Evolutionary conservation across 2,329 filamentous ascomycete genomes (phyloP).

Genomic region (Venturia pyrina): DNA sequence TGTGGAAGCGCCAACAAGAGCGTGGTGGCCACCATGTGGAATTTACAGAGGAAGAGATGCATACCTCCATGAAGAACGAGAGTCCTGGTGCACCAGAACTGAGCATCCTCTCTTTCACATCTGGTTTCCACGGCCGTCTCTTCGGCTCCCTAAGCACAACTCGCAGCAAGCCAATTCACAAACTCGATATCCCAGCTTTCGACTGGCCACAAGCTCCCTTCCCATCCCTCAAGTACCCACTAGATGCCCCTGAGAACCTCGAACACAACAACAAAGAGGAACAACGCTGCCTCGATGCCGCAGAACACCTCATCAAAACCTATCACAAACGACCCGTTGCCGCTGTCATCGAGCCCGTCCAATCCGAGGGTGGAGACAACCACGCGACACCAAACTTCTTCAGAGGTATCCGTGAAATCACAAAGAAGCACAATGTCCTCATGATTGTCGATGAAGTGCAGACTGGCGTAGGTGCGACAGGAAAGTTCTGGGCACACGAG

Average conservation of each 20-base stretch:
- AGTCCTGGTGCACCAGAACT: constrained; percentile 67
- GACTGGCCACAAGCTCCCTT: constrained; percentile 91
- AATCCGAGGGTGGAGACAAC: constrained; percentile 92
- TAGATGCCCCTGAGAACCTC: constrained; percentile 55
- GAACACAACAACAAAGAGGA: constrained; percentile 77
- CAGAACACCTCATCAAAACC: constrained; percentile 68
- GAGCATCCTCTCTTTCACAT: constrained; percentile 82
- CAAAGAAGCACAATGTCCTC: constrained; percentile 65
- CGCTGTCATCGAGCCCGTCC: constrained; percentile 79
- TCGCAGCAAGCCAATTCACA: constrained; percentile 87
- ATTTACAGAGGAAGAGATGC: constrained; percentile 68
- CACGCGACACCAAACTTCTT: constrained; percentile 85
- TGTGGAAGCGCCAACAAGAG: constrained; percentile 75
- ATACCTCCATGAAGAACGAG: constrained; percentile 70
- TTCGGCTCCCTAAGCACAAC: constrained; percentile 84
- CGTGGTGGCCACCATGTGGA: constrained; percentile 69
- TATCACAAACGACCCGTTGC: constrained; percentile 74
- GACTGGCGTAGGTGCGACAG: constrained; percentile 84
- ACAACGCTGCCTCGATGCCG: constrained; percentile 69
- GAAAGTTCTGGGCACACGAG: constrained; percentile 94
- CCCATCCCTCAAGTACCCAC: constrained; percentile 75
- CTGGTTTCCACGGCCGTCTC: constrained; percentile 80
- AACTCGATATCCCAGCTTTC: constrained; percentile 88
- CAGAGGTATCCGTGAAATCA: constrained; percentile 69
- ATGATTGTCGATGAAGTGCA: constrained; percentile 93